Percentiles rank a stretch among this genome's conserved stretches.
phyloP scores from a whole-genome alignment of 1,284 basidiomycete species.

The Phylloboletellus chloephorus region DNA sequence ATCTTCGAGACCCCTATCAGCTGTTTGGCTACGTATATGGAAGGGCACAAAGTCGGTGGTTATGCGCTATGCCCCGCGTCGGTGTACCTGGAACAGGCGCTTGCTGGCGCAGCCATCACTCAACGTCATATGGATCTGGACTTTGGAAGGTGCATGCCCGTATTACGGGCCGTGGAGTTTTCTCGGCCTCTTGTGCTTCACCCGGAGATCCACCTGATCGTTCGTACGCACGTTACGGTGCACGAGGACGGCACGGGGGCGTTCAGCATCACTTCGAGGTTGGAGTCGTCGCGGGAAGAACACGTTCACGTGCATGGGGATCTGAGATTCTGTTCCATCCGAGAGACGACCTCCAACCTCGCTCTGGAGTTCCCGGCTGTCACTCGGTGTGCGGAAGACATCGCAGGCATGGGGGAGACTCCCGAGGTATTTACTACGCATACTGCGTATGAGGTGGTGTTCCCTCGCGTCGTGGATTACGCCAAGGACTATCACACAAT shows the following conservation, averaged over 20 bases:
- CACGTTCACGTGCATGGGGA: conserved; percentile 46
- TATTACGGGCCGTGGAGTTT: conserved; percentile 45
- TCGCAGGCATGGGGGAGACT: conserved; percentile 23
- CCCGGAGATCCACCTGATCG: conserved; percentile 28
- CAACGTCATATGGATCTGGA: conserved; percentile 30
- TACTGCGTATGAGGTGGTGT: conserved; percentile 59
- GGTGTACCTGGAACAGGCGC: conserved; percentile 55
- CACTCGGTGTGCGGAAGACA: conserved; percentile 31
- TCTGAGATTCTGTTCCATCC: conserved; percentile 34
- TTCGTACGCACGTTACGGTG: conserved; percentile 41
- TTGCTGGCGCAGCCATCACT: conserved; percentile 40
- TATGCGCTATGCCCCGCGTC: conserved; percentile 63
- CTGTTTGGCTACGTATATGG: conserved; percentile 42
- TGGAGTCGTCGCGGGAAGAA: conserved; percentile 31
- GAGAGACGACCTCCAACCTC: conserved; percentile 38
- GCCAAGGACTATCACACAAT: conserved; percentile 53
- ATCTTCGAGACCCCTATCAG: conserved; percentile 51
- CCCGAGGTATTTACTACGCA: conserved; percentile 51
- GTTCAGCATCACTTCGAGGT: conserved; percentile 44
- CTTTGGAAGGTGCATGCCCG: conserved; percentile 32
- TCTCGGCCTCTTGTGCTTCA: conserved; percentile 50
- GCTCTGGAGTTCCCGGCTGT: conserved; percentile 34
- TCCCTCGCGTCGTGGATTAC: conserved; percentile 66
- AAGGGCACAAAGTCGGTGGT: conserved; percentile 56
- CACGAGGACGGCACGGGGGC: conserved; percentile 35